Conservation (phyloP, 345 rosid genomes). For the Orychophragmus violaceus region DNA sequence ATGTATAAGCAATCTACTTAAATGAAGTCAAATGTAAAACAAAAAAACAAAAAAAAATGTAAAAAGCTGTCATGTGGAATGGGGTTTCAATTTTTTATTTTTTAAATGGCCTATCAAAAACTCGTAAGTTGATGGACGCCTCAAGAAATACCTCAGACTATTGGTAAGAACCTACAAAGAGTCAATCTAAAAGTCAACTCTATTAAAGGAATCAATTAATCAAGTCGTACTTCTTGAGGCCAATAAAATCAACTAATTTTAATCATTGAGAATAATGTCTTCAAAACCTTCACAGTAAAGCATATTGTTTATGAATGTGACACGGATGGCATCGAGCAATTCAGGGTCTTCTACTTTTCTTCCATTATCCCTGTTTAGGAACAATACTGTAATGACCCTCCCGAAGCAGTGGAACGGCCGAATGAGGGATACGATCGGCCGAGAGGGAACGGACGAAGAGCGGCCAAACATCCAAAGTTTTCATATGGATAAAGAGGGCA, state of each 20-base stretch:
- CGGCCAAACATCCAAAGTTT: too few relatives aligned
- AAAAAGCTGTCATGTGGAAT: background rate
- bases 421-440: too few relatives aligned
- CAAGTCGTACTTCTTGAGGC: too few relatives aligned
- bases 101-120: slow-evolving; percentile 34
- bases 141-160: slow-evolving; percentile 70
- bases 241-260: too few relatives aligned
- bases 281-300: too few relatives aligned
- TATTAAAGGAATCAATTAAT: too few relatives aligned
- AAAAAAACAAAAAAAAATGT: background rate
- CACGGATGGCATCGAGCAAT: slow-evolving; percentile 91
- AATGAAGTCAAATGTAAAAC: slow-evolving; percentile 15
- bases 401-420: too few relatives aligned
- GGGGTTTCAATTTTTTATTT: background rate
- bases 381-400: too few relatives aligned
- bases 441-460: too few relatives aligned
- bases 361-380: slow-evolving; percentile 60
- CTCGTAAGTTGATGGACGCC: slow-evolving; percentile 76
- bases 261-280: too few relatives aligned
- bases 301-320: slow-evolving; percentile 85
- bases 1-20: slow-evolving; percentile 17
- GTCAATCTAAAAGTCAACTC: too few relatives aligned
- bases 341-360: slow-evolving; percentile 95
- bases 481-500: too few relatives aligned
- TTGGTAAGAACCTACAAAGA: slow-evolving; percentile 66